phyloP scores from a whole-genome alignment of 2,329 filamentous ascomycete species.

The Xylaria sp. region DNA sequence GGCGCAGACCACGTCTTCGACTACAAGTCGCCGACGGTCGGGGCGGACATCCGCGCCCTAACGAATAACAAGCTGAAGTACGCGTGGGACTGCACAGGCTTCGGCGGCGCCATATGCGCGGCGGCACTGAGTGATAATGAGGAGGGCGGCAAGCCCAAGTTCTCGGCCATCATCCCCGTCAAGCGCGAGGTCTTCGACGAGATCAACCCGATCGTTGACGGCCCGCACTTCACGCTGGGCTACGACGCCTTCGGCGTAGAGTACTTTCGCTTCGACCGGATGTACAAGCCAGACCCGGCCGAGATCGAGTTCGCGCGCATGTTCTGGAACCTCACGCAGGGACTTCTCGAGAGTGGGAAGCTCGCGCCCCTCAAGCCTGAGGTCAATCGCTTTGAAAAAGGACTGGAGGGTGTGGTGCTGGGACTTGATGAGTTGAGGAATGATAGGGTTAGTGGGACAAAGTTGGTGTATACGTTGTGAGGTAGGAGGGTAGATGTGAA shows the following conservation, averaged over 20 bases:
- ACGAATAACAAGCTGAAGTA: constrained; percentile 39
- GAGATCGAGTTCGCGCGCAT: constrained; percentile 40
- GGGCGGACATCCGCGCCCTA: constrained; percentile 41
- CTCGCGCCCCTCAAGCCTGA: constrained; percentile 52
- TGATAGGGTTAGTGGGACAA: constrained; percentile 55
- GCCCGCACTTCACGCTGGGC: constrained; percentile 49
- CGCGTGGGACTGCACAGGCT: constrained; percentile 53
- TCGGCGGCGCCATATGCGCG: constrained; percentile 36
- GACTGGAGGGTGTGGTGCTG: constrained; percentile 52
- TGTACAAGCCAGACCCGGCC: constrained; percentile 42
- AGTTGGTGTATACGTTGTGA: constrained; percentile 58
- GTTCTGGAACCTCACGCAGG: constrained; percentile 53
- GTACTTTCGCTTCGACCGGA: constrained; percentile 51
- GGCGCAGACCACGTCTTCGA: constrained; percentile 51
- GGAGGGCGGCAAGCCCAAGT: constrained; percentile 26
- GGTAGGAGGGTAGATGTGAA: background rate
- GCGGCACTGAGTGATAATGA: constrained; percentile 35
- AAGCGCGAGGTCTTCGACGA: constrained; percentile 28
- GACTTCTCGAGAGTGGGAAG: constrained; percentile 52
- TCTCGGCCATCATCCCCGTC: constrained; percentile 30
- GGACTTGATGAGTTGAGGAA: constrained; percentile 51
- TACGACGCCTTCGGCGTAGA: constrained; percentile 57
- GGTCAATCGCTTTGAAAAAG: constrained; percentile 47
- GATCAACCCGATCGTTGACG: constrained; percentile 52
- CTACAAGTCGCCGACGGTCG: constrained; percentile 45